A percentile compares a stretch with the other conserved stretches of the same genome.
Evolutionary conservation across 768 basidiomycete genomes (phyloP).

Genomic region (Pilatotrama ljubarskyi): DNA sequence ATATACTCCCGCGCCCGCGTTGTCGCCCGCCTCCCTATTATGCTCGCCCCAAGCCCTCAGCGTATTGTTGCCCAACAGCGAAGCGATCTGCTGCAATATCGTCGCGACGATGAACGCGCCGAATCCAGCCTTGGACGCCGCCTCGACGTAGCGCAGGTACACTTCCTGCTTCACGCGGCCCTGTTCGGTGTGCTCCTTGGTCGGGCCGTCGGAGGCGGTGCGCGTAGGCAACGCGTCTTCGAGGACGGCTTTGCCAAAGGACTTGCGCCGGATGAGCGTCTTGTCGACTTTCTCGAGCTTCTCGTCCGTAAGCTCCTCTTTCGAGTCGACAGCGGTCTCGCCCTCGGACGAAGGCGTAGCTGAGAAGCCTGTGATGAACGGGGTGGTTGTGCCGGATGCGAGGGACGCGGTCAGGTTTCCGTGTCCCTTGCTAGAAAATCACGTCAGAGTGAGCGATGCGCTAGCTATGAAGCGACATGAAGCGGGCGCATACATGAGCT

Average conservation of each 20-base stretch:
- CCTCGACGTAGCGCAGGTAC: slow-evolving; percentile 75
- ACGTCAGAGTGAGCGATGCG: background rate
- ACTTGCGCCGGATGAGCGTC: slow-evolving; percentile 56
- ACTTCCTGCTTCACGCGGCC: slow-evolving; percentile 79
- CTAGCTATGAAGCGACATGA: background rate
- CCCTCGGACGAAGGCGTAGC: slow-evolving; percentile 30
- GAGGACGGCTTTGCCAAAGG: slow-evolving; percentile 58
- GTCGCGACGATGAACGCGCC: slow-evolving; percentile 53
- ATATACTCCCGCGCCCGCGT: slow-evolving; percentile 57
- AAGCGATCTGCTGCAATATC: slow-evolving; percentile 54
- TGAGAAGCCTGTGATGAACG: slow-evolving; percentile 30
- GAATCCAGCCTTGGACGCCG: slow-evolving; percentile 77
- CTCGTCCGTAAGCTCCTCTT: slow-evolving; percentile 27
- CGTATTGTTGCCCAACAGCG: slow-evolving; percentile 61
- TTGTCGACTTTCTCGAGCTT: slow-evolving; percentile 44
- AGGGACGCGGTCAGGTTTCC: slow-evolving; percentile 19
- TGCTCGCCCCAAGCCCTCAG: slow-evolving; percentile 84
- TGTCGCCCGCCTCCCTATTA: slow-evolving; percentile 60
- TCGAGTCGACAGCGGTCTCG: slow-evolving; percentile 26
- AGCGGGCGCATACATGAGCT: slow-evolving; percentile 72
- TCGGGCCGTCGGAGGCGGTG: slow-evolving; percentile 46
- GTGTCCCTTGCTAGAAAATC: slow-evolving; percentile 28
- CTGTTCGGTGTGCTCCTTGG: slow-evolving; percentile 74
- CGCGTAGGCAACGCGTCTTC: slow-evolving; percentile 43
- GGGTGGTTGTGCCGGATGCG: slow-evolving; percentile 31